phyloP scores from a whole-genome alignment of 2,329 filamentous ascomycete genomes.

The Thelonectria olida region DNA sequence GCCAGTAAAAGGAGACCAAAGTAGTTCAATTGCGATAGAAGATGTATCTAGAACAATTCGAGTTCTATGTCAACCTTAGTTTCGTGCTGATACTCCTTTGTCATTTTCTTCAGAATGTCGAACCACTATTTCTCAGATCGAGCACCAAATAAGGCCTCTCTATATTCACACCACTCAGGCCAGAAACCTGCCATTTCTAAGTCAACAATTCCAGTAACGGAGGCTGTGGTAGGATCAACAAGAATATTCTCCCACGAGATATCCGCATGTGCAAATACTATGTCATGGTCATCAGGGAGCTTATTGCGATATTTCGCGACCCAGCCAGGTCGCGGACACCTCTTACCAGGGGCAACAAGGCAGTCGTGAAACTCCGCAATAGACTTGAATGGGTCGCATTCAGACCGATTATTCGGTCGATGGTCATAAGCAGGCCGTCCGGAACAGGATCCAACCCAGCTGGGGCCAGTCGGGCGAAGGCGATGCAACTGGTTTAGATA shows the following conservation, averaged over 20 bases:
- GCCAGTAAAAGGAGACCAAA: background rate
- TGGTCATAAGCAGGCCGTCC: background rate
- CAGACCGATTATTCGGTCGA: background rate
- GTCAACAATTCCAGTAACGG: conserved; percentile 4
- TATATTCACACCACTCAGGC: conserved; percentile 7
- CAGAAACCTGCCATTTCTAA: conserved; percentile 2
- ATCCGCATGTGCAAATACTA: conserved; percentile 2
- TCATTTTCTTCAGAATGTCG: conserved; percentile 5
- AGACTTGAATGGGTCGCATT: background rate
- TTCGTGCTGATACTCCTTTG: background rate
- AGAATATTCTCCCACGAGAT: conserved; percentile 3
- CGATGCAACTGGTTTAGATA: background rate
- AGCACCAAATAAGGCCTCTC: conserved; percentile 2
- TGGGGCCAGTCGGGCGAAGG: background rate
- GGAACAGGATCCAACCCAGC: background rate
- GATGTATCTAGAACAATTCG: background rate
- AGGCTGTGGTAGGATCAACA: conserved; percentile 2
- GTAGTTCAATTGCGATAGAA: too few relatives aligned
- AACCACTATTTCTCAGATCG: background rate
- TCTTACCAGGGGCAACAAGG: background rate
- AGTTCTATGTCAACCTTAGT: conserved; percentile 4
- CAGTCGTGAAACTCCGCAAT: background rate
- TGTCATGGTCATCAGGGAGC: background rate
- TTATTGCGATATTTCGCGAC: background rate
- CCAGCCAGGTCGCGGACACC: conserved; percentile 2